Evolutionary conservation across 345 rosid genomes (phyloP).

Genomic region (Laguncularia racemosa): DNA sequence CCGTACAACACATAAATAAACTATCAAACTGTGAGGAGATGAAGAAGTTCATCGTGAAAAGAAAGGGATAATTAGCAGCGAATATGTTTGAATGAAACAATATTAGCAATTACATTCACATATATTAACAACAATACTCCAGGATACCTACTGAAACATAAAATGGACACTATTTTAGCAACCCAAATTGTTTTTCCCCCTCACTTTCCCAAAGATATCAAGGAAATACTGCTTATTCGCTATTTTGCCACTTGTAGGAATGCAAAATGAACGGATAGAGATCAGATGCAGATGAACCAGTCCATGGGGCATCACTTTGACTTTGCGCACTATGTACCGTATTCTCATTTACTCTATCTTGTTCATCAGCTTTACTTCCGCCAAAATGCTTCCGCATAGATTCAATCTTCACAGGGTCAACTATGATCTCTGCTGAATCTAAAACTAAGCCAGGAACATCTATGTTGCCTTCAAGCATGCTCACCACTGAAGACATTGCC

Average conservation of each 20-base stretch:
- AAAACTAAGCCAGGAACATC: conserved; percentile 12
- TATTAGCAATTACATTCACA: too few species aligned
- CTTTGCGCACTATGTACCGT: conserved; percentile 11
- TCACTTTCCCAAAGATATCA: neutral
- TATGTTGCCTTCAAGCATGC: conserved; percentile 45
- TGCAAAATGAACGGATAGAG: conserved; percentile 21
- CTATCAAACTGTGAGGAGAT: too few species aligned
- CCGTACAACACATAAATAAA: too few species aligned
- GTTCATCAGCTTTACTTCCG: neutral
- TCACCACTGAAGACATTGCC: conserved; percentile 47
- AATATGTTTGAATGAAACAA: too few species aligned
- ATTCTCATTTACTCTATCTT: neutral
- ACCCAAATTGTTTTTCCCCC: too few species aligned
- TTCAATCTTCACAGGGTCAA: conserved; percentile 7
- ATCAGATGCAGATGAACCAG: conserved; percentile 24
- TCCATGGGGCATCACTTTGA: conserved; percentile 6
- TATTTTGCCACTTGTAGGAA: conserved; percentile 12
- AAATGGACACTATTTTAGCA: too few species aligned
- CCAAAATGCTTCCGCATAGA: conserved; percentile 15
- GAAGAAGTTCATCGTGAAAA: too few species aligned
- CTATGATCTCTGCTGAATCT: neutral
- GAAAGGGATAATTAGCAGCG: too few species aligned
- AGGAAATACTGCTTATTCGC: neutral
- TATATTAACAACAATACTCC: too few species aligned
- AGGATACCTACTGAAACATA: too few species aligned